Evolutionary conservation across 2,329 filamentous ascomycete genomes (phyloP).

Genomic region (Alternaria gansuensis): DNA sequence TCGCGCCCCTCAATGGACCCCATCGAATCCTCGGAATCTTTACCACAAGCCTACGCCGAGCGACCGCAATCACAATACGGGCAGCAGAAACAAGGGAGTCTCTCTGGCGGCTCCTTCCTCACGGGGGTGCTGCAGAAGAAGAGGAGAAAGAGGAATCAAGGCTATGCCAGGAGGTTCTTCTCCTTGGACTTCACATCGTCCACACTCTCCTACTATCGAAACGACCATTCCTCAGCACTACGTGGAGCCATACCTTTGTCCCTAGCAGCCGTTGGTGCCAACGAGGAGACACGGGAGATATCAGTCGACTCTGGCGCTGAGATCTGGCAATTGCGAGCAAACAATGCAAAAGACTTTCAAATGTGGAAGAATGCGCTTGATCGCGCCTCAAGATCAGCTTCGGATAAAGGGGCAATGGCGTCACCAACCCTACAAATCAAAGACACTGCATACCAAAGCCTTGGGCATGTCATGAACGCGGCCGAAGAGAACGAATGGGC

Average conservation of each 20-base stretch:
- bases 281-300: constrained; percentile 88
- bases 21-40: constrained; percentile 61
- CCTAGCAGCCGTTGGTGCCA: constrained; percentile 87
- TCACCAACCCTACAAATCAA: constrained; percentile 44
- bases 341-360: constrained; percentile 82
- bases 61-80: constrained; percentile 53
- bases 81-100: constrained; percentile 27
- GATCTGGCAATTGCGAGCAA: constrained; percentile 91
- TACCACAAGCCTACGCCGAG: constrained; percentile 54
- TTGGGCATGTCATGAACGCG: constrained; percentile 32
- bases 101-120: constrained; percentile 67
- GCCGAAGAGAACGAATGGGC: constrained; percentile 86
- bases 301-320: constrained; percentile 97
- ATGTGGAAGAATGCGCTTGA: constrained; percentile 89
- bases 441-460: constrained; percentile 33
- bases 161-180: constrained; percentile 92
- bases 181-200: constrained; percentile 94
- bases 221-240: constrained; percentile 89
- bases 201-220: constrained; percentile 95
- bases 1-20: constrained; percentile 56
- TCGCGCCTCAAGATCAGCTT: constrained; percentile 71
- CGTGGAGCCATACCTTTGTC: constrained; percentile 92
- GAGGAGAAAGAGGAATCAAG: constrained; percentile 90
- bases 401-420: constrained; percentile 29
- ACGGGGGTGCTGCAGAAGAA: constrained; percentile 89